Percentiles rank a stretch among this genome's conserved stretches.
These are phyloP conservation scores for Rhododendron simsii DNA, from an alignment of 148 eudicot species.

Conservation along the genomic window DNA sequence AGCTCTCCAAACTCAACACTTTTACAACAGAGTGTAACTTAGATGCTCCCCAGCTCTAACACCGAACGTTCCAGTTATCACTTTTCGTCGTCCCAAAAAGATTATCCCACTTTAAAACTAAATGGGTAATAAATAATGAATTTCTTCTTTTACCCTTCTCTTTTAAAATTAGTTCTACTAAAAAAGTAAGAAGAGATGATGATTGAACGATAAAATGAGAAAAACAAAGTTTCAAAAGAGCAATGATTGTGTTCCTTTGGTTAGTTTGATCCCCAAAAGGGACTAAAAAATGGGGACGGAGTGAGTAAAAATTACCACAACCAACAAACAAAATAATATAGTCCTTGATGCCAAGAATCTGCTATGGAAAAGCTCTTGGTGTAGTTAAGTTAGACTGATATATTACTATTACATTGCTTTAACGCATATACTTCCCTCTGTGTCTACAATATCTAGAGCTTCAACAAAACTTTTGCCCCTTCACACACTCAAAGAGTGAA, in stretches of 20 bases:
- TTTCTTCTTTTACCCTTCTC: background rate
- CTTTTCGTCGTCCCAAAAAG: background rate
- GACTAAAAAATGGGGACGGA: background rate
- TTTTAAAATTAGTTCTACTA: background rate
- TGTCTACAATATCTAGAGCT: background rate
- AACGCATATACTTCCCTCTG: background rate
- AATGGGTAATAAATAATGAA: too few relatives aligned
- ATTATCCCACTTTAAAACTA: background rate
- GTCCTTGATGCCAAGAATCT: background rate
- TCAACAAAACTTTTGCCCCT: background rate
- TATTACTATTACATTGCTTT: background rate
- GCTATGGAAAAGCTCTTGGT: background rate
- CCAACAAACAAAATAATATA: background rate
- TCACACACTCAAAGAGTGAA: background rate
- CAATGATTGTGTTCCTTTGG: background rate
- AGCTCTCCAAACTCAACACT: slow-evolving; percentile 1
- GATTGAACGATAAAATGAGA: background rate
- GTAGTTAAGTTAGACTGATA: background rate
- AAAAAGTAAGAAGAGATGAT: background rate
- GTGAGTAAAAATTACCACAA: background rate
- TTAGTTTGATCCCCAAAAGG: background rate
- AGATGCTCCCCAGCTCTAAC: background rate
- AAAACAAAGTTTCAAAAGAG: background rate
- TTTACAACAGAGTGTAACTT: background rate
- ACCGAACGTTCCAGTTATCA: background rate